phyloP scores from a whole-genome alignment of 2,329 filamentous ascomycete genomes.

The Alternaria sp. region DNA sequence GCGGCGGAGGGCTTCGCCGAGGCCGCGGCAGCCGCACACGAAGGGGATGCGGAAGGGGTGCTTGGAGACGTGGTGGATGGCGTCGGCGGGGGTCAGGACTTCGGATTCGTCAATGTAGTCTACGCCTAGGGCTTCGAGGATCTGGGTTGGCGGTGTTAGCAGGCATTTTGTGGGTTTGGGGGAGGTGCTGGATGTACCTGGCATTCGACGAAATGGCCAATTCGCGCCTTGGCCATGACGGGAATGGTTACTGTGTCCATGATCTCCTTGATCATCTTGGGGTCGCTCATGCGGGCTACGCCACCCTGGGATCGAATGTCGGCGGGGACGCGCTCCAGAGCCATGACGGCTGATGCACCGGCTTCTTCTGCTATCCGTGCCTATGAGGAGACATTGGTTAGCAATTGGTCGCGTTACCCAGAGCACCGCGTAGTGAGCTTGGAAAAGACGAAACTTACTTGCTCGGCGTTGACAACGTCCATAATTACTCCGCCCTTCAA shows the following conservation, averaged over 20 bases:
- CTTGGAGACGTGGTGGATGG: constrained; percentile 92
- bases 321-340: constrained; percentile 93
- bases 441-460: constrained; percentile 55
- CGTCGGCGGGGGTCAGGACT: constrained; percentile 93
- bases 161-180: neutral
- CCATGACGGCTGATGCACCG: constrained; percentile 96
- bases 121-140: constrained; percentile 91
- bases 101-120: constrained; percentile 99
- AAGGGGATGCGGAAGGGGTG: constrained; percentile 82
- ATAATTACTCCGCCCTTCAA: constrained; percentile 99
- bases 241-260: constrained; percentile 94
- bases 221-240: constrained; percentile 98
- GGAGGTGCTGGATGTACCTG: constrained; percentile 59
- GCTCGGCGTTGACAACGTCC: constrained; percentile 94
- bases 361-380: constrained; percentile 97
- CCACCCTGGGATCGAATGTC: constrained; percentile 93
- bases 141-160: constrained; percentile 57
- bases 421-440: neutral
- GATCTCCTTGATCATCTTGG: constrained; percentile 91
- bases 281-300: constrained; percentile 96
- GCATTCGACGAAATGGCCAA: constrained; percentile 97
- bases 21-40: constrained; percentile 93
- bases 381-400: constrained; percentile 49
- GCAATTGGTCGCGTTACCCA: constrained; percentile 1
- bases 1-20: constrained; percentile 89